Base-by-base conservation (phyloP, 2,329 filamentous ascomycete species). In the Bisporella sp. region DNA sequence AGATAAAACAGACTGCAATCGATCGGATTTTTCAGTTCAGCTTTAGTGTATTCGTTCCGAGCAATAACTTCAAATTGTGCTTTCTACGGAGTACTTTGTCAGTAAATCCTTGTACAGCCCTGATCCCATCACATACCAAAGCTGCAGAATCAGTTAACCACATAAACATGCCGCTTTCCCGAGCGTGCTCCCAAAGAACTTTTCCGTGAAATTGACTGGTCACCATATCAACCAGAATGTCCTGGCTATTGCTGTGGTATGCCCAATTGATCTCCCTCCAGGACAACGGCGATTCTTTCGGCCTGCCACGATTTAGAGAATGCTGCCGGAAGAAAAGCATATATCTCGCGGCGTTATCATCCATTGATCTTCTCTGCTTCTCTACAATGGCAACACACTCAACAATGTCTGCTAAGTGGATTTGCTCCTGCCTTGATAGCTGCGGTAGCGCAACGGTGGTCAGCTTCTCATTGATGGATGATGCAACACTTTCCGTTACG, bases 1-100 rank as follows among this genome's bases (percentile, higher is more conserved):
- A 99, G 76, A 66, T 97, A 99, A 69, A 87, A 95, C 6, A 99
- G 72, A 57, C 85, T 89, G 69, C 93, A 97, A 62, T 96, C 87
- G 6, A 95, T 81, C 0, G 93, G 93, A 59, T 95, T 92, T 66
- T 90, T 93, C 51, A 87, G 79, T 32, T 96, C 89, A 28, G 82
- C 84, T 58, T 88, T 89, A 12, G 89, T 90, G 67, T 97, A 99
- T 64, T 97, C 90, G 56, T 93, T 96, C 41, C 91, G 83, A 31
- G 91, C 95, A 42, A 99, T 80, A n/a, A 82, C 71, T 65, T 99
- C 93, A 56, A 99, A 91, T 63, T 96, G 89, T 0, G 78, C 69
- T 66, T 77, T 82, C 84, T 88, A 59, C 51, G 46, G 39, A 35
- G 39, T 29, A 11, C 29, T 57, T 53, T 32, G 37, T 53, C 28